Conservation (phyloP, 2,329 filamentous ascomycete species). For the Cordyceps javanica region DNA sequence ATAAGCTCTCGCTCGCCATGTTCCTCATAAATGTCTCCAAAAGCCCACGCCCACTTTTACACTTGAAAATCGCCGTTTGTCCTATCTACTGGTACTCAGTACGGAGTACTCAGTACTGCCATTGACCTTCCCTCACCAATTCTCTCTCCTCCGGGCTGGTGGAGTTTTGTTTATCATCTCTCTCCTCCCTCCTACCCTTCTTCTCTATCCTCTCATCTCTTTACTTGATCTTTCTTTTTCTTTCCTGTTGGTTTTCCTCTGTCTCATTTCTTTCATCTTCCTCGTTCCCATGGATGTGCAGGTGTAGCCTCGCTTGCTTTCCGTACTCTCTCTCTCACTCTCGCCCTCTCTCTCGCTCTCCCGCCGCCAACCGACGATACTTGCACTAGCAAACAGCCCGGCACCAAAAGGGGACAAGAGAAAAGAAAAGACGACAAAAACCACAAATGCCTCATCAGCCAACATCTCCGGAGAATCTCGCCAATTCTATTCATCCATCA, state of each 20-base stretch:
- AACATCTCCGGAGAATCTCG: neutral
- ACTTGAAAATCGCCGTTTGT: slow-evolving; percentile 3
- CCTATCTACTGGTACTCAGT: neutral
- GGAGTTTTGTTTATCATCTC: slow-evolving; percentile 9
- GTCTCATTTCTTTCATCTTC: neutral
- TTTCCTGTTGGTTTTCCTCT: neutral
- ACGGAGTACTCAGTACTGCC: neutral
- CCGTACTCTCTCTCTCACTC: neutral
- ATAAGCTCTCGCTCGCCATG: neutral
- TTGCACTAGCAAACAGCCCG: neutral
- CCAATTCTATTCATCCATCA: neutral
- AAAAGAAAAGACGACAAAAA: neutral
- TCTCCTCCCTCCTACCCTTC: neutral
- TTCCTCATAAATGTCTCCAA: slow-evolving; percentile 11
- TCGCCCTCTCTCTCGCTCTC: neutral
- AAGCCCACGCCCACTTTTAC: slow-evolving; percentile 12
- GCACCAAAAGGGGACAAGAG: neutral
- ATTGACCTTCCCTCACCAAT: neutral
- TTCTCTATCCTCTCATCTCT: neutral
- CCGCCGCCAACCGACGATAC: neutral
- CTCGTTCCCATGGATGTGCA: slow-evolving; percentile 5
- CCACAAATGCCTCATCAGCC: no score
- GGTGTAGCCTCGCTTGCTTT: slow-evolving; percentile 2
- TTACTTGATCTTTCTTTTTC: neutral
- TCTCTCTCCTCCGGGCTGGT: neutral